Conservation (phyloP, 2,329 filamentous ascomycete species). For the Aspergillus sp. region DNA sequence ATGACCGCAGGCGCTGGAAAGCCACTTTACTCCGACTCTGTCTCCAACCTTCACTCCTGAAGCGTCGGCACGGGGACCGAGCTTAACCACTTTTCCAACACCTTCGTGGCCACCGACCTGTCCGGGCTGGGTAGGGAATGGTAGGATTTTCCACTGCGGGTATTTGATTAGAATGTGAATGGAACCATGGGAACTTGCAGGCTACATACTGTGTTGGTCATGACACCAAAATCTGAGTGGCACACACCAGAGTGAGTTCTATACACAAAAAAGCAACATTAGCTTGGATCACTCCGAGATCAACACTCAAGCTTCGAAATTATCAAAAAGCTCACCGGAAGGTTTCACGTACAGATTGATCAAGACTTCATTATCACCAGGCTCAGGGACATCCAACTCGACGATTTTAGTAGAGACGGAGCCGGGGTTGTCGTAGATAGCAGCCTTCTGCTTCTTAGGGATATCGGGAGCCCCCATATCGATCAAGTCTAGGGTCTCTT, state of each 20-base stretch:
- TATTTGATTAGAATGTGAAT: background rate
- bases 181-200: background rate
- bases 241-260: constrained; percentile 65
- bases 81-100: constrained; percentile 63
- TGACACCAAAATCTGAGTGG: constrained; percentile 62
- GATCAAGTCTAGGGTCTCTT: background rate
- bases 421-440: constrained; percentile 65
- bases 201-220: constrained; percentile 45
- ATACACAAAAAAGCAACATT: constrained; percentile 8
- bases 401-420: constrained; percentile 64
- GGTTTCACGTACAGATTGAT: constrained; percentile 55
- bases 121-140: constrained; percentile 57
- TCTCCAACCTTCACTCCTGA: constrained; percentile 64
- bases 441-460: constrained; percentile 62
- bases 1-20: constrained; percentile 57
- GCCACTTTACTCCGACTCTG: constrained; percentile 70
- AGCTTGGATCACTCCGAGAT: background rate
- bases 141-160: constrained; percentile 56
- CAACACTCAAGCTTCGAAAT: background rate
- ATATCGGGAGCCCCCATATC: constrained; percentile 36
- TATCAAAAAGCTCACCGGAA: background rate
- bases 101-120: constrained; percentile 72
- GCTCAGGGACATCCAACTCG: constrained; percentile 64
- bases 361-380: constrained; percentile 62
- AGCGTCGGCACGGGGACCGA: constrained; percentile 60